Conservation (phyloP, 495 filamentous ascomycete genomes). For the Podospora anserina region DNA sequence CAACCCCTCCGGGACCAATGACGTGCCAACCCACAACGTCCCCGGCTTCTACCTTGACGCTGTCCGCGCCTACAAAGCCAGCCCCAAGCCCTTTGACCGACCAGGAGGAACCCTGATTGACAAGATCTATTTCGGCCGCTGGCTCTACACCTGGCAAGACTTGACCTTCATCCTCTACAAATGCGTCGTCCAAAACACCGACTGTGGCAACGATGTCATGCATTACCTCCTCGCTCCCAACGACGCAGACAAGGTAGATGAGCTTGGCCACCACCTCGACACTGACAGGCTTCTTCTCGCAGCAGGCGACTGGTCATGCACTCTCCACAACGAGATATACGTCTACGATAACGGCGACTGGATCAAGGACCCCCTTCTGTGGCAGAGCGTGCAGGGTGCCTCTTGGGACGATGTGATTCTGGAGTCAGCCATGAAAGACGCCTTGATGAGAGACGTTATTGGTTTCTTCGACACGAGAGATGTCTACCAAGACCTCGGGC, state of each 20-base stretch:
- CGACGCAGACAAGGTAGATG: not conserved
- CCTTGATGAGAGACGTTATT: conserved; percentile 50
- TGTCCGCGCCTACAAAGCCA: not conserved
- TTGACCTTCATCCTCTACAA: conserved; percentile 47
- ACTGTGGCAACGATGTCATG: conserved; percentile 19
- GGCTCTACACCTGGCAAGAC: conserved; percentile 41
- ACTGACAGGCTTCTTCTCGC: conserved; percentile 50
- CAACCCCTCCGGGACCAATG: conserved; percentile 15
- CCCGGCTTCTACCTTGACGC: not conserved
- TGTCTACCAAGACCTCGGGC: conserved; percentile 48
- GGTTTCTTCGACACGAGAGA: conserved; percentile 52
- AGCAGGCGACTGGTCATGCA: conserved; percentile 38
- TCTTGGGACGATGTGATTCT: conserved; percentile 60
- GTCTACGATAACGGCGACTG: conserved; percentile 55
- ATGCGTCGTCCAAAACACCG: conserved; percentile 35
- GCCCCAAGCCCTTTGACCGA: conserved; percentile 7
- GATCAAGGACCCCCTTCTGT: conserved; percentile 53
- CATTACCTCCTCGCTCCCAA: conserved; percentile 44
- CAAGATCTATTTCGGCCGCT: conserved; percentile 42
- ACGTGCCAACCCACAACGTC: conserved; percentile 20
- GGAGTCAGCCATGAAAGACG: conserved; percentile 50
- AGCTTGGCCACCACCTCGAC: conserved; percentile 17
- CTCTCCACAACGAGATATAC: conserved; percentile 55
- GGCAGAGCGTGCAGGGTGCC: conserved; percentile 49
- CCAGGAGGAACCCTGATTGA: not conserved